These are phyloP conservation scores for Neurospora sp. DNA, from an alignment of 495 filamentous ascomycete genomes.

Conservation along the genomic window DNA sequence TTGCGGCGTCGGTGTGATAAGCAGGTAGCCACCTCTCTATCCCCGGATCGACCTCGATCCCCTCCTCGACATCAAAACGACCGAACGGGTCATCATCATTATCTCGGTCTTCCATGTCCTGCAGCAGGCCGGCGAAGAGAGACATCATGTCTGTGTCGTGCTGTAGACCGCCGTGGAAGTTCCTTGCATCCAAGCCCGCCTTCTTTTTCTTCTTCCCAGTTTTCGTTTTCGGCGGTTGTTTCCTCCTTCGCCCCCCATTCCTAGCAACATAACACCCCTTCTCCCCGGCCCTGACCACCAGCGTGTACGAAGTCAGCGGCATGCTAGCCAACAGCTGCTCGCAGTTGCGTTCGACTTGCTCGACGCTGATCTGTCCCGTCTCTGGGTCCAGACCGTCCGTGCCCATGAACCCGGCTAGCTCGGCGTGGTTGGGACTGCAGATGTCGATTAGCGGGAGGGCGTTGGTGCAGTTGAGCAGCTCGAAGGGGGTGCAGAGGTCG, in stretches of 20 bases:
- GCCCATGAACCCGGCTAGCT: constrained; percentile 74
- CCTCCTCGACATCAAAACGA: neutral
- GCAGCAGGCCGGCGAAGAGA: constrained; percentile 40
- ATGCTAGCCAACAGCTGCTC: constrained; percentile 42
- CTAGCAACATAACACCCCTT: constrained; percentile 42
- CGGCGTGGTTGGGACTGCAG: constrained; percentile 79
- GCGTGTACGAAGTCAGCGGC: constrained; percentile 44
- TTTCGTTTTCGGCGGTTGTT: neutral
- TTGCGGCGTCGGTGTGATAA: constrained; percentile 29
- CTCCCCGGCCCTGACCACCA: constrained; percentile 43
- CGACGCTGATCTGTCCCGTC: constrained; percentile 41
- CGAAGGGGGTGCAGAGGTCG: constrained; percentile 67
- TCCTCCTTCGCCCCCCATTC: constrained; percentile 38
- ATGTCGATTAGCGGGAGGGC: constrained; percentile 68
- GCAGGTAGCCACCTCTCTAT: constrained; percentile 48
- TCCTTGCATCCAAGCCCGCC: constrained; percentile 9
- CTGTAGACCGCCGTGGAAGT: constrained; percentile 30
- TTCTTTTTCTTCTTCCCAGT: constrained; percentile 24
- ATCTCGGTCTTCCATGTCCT: constrained; percentile 43
- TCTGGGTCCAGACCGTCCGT: constrained; percentile 34
- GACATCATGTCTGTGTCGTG: constrained; percentile 45
- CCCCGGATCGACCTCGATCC: constrained; percentile 33
- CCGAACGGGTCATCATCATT: neutral
- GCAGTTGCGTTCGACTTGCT: constrained; percentile 40
- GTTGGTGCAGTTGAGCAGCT: constrained; percentile 62